Percentiles rank a stretch among this genome's conserved stretches.
Conservation (phyloP, 2,329 filamentous ascomycete species). For the Aspergillus brunneoviolaceus region DNA sequence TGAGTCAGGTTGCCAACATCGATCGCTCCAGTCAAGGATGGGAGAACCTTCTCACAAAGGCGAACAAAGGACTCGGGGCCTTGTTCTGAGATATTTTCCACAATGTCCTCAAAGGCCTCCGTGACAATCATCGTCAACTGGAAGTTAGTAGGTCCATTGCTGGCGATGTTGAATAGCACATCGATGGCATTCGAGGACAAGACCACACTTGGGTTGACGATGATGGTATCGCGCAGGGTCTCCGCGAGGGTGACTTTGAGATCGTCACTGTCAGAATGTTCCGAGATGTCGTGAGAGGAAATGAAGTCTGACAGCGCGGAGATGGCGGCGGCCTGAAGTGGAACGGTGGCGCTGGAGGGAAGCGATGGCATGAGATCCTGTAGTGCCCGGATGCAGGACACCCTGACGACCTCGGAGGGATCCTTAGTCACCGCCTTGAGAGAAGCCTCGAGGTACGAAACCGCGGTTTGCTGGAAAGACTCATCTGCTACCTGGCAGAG, state of each 20-base stretch:
- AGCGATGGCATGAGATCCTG: slow-evolving; percentile 65
- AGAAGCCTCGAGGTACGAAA: slow-evolving; percentile 54
- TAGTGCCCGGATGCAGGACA: slow-evolving; percentile 83
- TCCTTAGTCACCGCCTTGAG: slow-evolving; percentile 75
- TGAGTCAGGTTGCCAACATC: slow-evolving; percentile 83
- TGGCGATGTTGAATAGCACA: slow-evolving; percentile 83
- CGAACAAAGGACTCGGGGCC: slow-evolving; percentile 69
- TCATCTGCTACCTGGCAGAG: slow-evolving; percentile 68
- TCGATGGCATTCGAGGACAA: slow-evolving; percentile 71
- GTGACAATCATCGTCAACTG: slow-evolving; percentile 84
- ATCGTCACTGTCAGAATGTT: slow-evolving; percentile 86
- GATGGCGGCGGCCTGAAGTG: slow-evolving; percentile 62
- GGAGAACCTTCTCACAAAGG: slow-evolving; percentile 82
- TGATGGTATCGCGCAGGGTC: slow-evolving; percentile 77
- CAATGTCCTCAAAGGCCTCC: slow-evolving; percentile 89
- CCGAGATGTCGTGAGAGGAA: slow-evolving; percentile 73
- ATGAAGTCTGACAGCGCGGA: slow-evolving; percentile 69
- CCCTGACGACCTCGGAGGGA: slow-evolving; percentile 82
- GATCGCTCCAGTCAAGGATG: slow-evolving; percentile 83
- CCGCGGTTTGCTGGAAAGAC: slow-evolving; percentile 46
- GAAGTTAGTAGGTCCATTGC: slow-evolving; percentile 84
- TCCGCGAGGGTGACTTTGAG: slow-evolving; percentile 87
- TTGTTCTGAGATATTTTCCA: slow-evolving; percentile 63
- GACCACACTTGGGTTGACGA: slow-evolving; percentile 72
- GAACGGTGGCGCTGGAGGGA: slow-evolving; percentile 51